Percentiles rank a stretch among this genome's conserved stretches.
These are phyloP conservation scores for Hypoxylon trugodes DNA, from an alignment of 495 filamentous ascomycete genomes.

Conservation along the genomic window DNA sequence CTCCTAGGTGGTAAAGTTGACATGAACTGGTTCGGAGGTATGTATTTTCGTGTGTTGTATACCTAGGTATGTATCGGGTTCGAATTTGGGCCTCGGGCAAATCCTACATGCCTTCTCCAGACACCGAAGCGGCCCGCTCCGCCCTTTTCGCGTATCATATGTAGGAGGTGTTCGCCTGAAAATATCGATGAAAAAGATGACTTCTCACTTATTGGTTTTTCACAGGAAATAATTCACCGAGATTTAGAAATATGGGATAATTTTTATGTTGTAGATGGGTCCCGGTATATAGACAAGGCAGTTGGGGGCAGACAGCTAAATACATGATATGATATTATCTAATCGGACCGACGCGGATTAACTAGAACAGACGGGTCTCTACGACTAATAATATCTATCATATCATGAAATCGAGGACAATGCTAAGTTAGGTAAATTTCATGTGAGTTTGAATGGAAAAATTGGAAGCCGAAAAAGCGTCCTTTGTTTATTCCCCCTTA, in stretches of 20 bases:
- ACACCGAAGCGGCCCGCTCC: slow-evolving; percentile 23
- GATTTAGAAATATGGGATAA: slow-evolving; percentile 3
- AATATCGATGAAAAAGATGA: slow-evolving; percentile 1
- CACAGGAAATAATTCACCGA: not conserved
- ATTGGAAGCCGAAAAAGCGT: not conserved
- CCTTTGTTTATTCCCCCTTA: slow-evolving; percentile 1
- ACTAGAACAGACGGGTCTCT: slow-evolving; percentile 12
- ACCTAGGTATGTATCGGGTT: slow-evolving; percentile 23
- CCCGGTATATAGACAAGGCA: slow-evolving; percentile 7
- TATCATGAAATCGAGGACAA: slow-evolving; percentile 4
- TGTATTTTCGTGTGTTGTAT: too few species aligned
- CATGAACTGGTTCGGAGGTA: too few species aligned
- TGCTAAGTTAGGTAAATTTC: slow-evolving; percentile 4
- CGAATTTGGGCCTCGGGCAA: slow-evolving; percentile 24
- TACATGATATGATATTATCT: too few species aligned
- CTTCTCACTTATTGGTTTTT: slow-evolving; percentile 7
- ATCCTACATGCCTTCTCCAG: slow-evolving; percentile 26
- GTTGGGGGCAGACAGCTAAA: slow-evolving; percentile 15
- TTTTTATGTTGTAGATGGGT: not conserved
- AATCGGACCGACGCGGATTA: slow-evolving; percentile 33
- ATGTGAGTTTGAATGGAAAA: slow-evolving; percentile 1
- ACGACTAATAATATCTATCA: not conserved
- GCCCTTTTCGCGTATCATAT: slow-evolving; percentile 4
- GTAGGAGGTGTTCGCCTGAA: slow-evolving; percentile 5
- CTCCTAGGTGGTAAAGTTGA: not conserved